Evolutionary conservation across 805 yeast species (phyloP).

Genomic region (Middelhovenomyces tepae): DNA sequence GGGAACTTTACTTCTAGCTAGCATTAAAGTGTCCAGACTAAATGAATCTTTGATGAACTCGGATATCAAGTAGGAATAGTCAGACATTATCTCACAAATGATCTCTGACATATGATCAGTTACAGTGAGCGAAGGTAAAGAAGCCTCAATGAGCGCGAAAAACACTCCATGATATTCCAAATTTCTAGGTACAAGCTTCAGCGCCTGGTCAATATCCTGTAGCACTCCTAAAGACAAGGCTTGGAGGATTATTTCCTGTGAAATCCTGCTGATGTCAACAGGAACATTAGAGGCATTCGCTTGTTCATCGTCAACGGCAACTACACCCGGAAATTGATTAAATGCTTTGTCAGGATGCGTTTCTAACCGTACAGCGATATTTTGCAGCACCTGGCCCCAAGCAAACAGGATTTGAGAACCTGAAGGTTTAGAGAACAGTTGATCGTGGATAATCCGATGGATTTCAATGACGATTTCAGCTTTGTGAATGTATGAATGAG

Average conservation of each 20-base stretch:
- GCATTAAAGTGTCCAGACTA: constrained; percentile 36
- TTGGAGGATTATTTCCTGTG: constrained; percentile 3
- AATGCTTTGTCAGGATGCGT: constrained; percentile 11
- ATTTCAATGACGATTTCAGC: constrained; percentile 16
- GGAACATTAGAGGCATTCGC: constrained; percentile 1
- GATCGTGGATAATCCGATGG: constrained; percentile 10
- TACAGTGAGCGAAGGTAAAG: neutral
- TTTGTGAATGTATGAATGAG: constrained; percentile 13
- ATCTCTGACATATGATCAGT: constrained; percentile 34
- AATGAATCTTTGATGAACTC: constrained; percentile 37
- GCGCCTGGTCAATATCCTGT: constrained; percentile 5
- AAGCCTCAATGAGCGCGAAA: neutral
- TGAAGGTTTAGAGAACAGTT: constrained; percentile 3
- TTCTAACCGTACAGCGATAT: constrained; percentile 18
- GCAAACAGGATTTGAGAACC: constrained; percentile 17
- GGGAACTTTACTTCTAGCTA: constrained; percentile 72
- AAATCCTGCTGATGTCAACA: constrained; percentile 1
- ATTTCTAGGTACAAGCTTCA: too few species aligned
- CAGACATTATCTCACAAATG: too few species aligned
- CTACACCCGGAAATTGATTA: constrained; percentile 4
- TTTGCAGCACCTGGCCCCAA: constrained; percentile 23
- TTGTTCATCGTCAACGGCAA: constrained; percentile 3
- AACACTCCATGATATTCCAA: constrained; percentile 8
- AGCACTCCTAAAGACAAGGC: constrained; percentile 4
- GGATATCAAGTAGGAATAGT: too few species aligned